Conservation (phyloP, 768 basidiomycete genomes). For the Mrakia frigida region DNA sequence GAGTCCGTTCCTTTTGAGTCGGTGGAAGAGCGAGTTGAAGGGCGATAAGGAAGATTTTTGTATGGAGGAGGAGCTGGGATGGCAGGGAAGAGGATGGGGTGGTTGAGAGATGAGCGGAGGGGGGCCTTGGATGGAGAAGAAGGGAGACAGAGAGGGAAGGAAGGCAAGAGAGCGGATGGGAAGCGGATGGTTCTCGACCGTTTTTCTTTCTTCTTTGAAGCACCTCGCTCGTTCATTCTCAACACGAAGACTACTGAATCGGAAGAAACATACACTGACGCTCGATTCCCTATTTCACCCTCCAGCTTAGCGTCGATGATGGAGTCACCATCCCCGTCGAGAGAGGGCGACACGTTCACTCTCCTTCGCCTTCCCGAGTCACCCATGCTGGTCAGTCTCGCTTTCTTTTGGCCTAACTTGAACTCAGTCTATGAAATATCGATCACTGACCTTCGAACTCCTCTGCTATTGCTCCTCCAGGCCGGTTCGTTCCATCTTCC, state of each 20-base stretch:
- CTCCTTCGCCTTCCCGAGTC: neutral
- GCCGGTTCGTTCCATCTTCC: neutral
- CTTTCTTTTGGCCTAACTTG: neutral
- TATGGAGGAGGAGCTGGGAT: too few species aligned
- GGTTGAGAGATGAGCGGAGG: too few species aligned
- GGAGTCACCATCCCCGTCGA: constrained; percentile 9
- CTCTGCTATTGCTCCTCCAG: neutral
- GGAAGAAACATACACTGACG: neutral
- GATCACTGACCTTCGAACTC: neutral
- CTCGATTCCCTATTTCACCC: neutral
- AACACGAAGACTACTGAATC: too few species aligned
- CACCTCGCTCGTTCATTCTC: neutral
- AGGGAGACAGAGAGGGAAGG: too few species aligned
- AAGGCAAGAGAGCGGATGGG: too few species aligned
- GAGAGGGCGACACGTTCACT: neutral
- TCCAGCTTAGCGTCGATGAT: neutral
- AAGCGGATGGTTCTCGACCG: too few species aligned
- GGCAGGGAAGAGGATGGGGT: too few species aligned
- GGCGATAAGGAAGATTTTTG: neutral
- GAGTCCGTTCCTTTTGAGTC: neutral
- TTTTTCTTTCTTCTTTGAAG: too few species aligned
- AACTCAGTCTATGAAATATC: neutral
- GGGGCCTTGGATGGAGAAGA: too few species aligned
- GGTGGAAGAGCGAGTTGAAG: too few species aligned
- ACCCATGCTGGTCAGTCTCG: neutral